Evolutionary conservation across 2,329 filamentous ascomycete species (phyloP), one percentile per base, ranked within the genome.

Genomic region (Aspergillus sp.): DNA sequence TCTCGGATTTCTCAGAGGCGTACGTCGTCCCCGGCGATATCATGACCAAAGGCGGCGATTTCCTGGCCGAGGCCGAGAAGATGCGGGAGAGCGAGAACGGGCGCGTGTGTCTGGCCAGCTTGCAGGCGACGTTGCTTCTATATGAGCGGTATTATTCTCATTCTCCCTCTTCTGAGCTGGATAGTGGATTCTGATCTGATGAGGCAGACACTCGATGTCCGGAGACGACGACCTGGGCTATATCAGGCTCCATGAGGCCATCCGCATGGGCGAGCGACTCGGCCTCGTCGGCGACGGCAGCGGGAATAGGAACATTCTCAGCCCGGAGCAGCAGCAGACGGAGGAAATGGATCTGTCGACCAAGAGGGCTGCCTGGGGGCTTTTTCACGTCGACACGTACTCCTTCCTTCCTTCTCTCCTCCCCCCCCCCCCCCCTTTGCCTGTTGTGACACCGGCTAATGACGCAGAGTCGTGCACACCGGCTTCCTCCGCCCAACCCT

Each of bases 301-400:
- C n/a, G 19, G 19, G 19, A 44, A 48, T 24, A 44, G 42, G 2
- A 40, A 43, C 1, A 31, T 33, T 11, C 35, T 51, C n/a, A 41
- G 40, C 2, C 41, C 48, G 5, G 44, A 43, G 5, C 41, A 47
- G 6, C 26, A 5, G 6, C 5, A 46, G 5, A 49, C 54, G 0
- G 24, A 35, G 3, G 57, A 61, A 15, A 52, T 57, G 49, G 46
- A 52, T 24, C 35, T 36, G 4, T 59, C 56, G 2, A 35, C 50
- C 29, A 49, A 43, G 30, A 42, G 49, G 30, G 57, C 55, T 5
- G 53, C 54, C 1, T 61, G 58, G 58, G 58, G 58, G 1, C 26
- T 61, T 13, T 61, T 58, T 25, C 54, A 61, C 25, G 47, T 60
- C 19, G 58, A 61, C 27, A 60, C 58, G 58, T 60, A 39, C 34